Evolutionary conservation across 805 yeast genomes (phyloP), one percentile per base, ranked within the genome.

Genomic region (Zygosaccharomyces pseudorouxii): DNA sequence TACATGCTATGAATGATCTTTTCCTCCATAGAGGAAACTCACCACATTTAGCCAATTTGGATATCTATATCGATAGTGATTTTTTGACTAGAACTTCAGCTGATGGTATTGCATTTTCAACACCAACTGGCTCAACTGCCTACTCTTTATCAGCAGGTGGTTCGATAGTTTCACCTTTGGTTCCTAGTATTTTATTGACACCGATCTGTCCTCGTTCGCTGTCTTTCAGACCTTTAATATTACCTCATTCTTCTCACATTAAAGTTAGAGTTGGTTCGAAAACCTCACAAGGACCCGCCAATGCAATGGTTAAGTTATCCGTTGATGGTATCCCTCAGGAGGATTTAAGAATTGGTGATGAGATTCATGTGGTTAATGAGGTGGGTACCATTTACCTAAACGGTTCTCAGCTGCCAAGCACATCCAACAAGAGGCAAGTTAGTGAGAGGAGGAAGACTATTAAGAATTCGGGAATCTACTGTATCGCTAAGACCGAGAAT

Each of bases 51-150:
- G 81, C 93, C 2, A 81, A 86, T 45, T 71, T 92, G 50, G 97
- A 90, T 55, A 82, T 92, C n/a, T 81, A 75, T 55, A 84, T 90
- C 23, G 93, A 90, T 64, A 89, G 87, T 19, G 84, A 86, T 63
- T 85, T 83, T 59, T 70, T 92, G 46, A 92, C 98, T 6, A 79
- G 90, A 46, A 89, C 97, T 4, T 86, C 92, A 0, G 96, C 95
- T 1, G 98, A 92, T 67, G 98, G 98, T 33, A 76, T 90, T 7
- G 79, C 82, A 4, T 74, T 89, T 40, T 77, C 93, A 2, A 86
- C 97, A 0, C 98, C 98, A 14, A 90, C 97, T 0, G 98, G 98
- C 0, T 87, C 96, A 8, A 90, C 97, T 0, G 97, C 97, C 0
- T 90, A 90, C 62, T 86, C 96, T 0, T 71, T 90, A 45, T 79